Conservation (phyloP, 768 basidiomycete genomes). For the Tricholoma flavovirens region DNA sequence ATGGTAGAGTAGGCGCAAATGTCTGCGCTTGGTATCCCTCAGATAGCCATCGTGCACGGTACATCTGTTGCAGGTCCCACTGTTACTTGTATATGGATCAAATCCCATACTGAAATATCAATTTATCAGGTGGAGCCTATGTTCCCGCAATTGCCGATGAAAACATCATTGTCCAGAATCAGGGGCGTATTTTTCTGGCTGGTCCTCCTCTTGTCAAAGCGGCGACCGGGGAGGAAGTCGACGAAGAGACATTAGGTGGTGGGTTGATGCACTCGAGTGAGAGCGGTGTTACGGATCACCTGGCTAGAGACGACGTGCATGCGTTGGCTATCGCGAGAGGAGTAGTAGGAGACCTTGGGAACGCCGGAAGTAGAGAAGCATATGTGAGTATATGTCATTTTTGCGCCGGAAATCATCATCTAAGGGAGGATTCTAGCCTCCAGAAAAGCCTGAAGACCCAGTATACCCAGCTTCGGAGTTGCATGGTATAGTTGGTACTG, state of each 20-base stretch:
- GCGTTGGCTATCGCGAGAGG: conserved; percentile 75
- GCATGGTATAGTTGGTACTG: conserved; percentile 88
- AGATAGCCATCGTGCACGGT: conserved; percentile 90
- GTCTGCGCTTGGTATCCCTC: conserved; percentile 87
- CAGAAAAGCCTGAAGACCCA: conserved; percentile 59
- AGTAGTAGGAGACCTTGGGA: conserved; percentile 73
- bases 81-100: background rate
- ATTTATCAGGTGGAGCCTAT: conserved; percentile 70
- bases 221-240: conserved; percentile 88
- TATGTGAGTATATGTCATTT: conserved; percentile 33
- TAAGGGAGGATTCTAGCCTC: conserved; percentile 38
- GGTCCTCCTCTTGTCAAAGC: conserved; percentile 94
- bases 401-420: too few species aligned
- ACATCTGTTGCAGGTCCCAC: conserved; percentile 80
- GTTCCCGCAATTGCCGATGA: conserved; percentile 97
- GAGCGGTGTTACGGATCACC: conserved; percentile 87
- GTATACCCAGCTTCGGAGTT: conserved; percentile 77
- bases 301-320: conserved; percentile 81
- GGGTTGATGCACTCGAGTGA: conserved; percentile 89
- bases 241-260: conserved; percentile 88
- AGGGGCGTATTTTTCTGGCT: conserved; percentile 91
- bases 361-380: conserved; percentile 44
- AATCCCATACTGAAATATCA: conserved; percentile 1
- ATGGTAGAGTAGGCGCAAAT: conserved; percentile 65
- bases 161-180: conserved; percentile 84